A percentile compares a stretch with the other conserved stretches of the same genome.
Conservation (phyloP, 768 basidiomycete genomes). For the Lentinula aciculospora region DNA sequence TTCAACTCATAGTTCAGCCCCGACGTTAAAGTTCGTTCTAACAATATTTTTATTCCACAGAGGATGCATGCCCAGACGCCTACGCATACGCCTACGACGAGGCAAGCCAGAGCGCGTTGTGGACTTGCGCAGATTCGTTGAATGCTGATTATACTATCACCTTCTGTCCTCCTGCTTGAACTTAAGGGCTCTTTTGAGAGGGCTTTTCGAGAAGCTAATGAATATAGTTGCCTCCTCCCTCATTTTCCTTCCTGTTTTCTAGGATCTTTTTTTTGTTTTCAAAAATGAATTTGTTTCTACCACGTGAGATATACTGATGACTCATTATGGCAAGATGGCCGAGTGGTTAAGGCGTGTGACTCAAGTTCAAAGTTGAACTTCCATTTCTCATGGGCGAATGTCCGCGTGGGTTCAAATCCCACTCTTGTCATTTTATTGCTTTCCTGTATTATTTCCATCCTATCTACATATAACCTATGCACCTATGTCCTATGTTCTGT, state of each 20-base stretch:
- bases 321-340: constrained; percentile 35
- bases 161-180: constrained; percentile 22
- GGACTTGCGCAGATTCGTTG: constrained; percentile 30
- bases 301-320: too few species aligned
- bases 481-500: too few species aligned
- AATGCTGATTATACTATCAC: constrained; percentile 29
- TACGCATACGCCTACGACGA: constrained; percentile 45
- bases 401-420: constrained; percentile 24
- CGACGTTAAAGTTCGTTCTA: not conserved
- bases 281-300: too few species aligned
- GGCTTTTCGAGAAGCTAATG: too few species aligned
- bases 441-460: too few species aligned
- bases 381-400: constrained; percentile 21
- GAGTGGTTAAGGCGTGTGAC: constrained; percentile 45
- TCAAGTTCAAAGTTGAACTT: constrained; percentile 21
- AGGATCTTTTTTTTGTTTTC: too few species aligned
- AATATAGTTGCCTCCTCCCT: too few species aligned
- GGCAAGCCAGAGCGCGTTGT: constrained; percentile 36
- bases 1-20: too few species aligned
- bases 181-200: too few species aligned
- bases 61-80: constrained; percentile 14
- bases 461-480: too few species aligned
- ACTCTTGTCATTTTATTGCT: constrained; percentile 19
- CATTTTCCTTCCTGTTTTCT: too few species aligned
- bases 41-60: not conserved